Percentiles rank a stretch among this genome's conserved stretches.
phyloP scores from a whole-genome alignment of 495 filamentous ascomycete species.

The Podospora pseudoanserina region DNA sequence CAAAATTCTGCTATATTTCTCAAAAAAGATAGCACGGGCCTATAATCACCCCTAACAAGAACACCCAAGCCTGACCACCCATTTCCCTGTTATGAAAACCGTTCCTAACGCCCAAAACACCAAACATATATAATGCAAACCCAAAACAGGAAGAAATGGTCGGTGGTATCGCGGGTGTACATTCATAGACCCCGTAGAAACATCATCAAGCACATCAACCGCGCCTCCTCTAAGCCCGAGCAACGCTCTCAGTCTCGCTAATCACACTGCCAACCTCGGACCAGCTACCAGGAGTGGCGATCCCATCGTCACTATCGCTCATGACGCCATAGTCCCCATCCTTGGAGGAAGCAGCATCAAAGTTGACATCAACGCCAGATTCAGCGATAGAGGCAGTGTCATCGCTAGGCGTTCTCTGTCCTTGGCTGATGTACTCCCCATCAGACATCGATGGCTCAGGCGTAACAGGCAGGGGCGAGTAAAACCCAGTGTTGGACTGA shows the following conservation, averaged over 20 bases:
- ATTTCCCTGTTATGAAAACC: too few species aligned
- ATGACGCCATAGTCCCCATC: conserved; percentile 52
- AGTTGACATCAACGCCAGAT: conserved; percentile 38
- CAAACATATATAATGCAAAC: not conserved
- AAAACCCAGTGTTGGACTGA: conserved; percentile 47
- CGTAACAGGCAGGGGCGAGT: conserved; percentile 48
- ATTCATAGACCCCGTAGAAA: not conserved
- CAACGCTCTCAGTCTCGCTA: conserved; percentile 51
- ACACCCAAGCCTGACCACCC: too few species aligned
- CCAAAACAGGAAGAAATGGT: not conserved
- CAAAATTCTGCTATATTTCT: too few species aligned
- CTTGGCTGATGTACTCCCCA: conserved; percentile 43
- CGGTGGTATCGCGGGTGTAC: not conserved
- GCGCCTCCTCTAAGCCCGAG: conserved; percentile 28
- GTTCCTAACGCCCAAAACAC: too few species aligned
- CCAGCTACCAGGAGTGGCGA: conserved; percentile 68
- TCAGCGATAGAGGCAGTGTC: conserved; percentile 48
- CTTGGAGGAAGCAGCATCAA: conserved; percentile 35
- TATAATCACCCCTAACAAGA: too few species aligned
- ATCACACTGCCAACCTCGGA: conserved; percentile 73
- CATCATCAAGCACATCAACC: not conserved
- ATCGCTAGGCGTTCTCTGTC: conserved; percentile 46
- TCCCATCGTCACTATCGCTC: conserved; percentile 62
- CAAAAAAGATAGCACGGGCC: too few species aligned
- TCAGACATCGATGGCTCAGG: conserved; percentile 39